These are phyloP conservation scores for Chrysosporium keratinophilum DNA, from an alignment of 2,329 filamentous ascomycete species.

Conservation along the genomic window DNA sequence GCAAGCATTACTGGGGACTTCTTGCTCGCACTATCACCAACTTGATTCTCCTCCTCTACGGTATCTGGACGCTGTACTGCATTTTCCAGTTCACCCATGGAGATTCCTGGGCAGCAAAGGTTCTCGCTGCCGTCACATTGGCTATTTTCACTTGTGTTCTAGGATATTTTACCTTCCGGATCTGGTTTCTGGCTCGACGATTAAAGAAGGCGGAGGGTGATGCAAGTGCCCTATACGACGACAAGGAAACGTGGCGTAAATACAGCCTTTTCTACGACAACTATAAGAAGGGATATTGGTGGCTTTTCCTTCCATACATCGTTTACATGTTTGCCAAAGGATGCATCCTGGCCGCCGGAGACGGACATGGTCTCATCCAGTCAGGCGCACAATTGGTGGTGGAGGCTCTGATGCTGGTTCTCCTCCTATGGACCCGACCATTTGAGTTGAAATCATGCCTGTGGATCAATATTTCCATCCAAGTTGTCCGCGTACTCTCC, in stretches of 20 bases:
- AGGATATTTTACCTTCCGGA: slow-evolving; percentile 73
- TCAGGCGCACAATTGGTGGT: slow-evolving; percentile 68
- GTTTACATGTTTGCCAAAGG: slow-evolving; percentile 86
- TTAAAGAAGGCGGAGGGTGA: slow-evolving; percentile 70
- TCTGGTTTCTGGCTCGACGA: slow-evolving; percentile 63
- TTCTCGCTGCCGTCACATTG: slow-evolving; percentile 71
- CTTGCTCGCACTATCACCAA: slow-evolving; percentile 82
- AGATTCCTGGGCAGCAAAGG: slow-evolving; percentile 87
- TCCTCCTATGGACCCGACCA: slow-evolving; percentile 76
- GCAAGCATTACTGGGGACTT: slow-evolving; percentile 91
- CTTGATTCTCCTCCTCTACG: slow-evolving; percentile 82
- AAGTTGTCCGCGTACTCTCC: slow-evolving; percentile 77
- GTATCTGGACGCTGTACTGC: slow-evolving; percentile 91
- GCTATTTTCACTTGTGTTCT: slow-evolving; percentile 69
- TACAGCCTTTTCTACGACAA: slow-evolving; percentile 97
- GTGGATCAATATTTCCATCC: slow-evolving; percentile 87
- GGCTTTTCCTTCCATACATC: slow-evolving; percentile 85
- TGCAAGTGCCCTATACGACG: slow-evolving; percentile 62
- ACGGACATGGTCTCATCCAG: slow-evolving; percentile 77
- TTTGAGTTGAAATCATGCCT: slow-evolving; percentile 80
- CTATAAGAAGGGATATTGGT: slow-evolving; percentile 93
- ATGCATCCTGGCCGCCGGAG: slow-evolving; percentile 68
- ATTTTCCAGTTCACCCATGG: slow-evolving; percentile 89
- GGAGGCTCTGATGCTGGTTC: slow-evolving; percentile 64
- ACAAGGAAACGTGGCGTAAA: slow-evolving; percentile 85